Conservation (phyloP, 75 land plant species). For the Picea sitchensis region DNA sequence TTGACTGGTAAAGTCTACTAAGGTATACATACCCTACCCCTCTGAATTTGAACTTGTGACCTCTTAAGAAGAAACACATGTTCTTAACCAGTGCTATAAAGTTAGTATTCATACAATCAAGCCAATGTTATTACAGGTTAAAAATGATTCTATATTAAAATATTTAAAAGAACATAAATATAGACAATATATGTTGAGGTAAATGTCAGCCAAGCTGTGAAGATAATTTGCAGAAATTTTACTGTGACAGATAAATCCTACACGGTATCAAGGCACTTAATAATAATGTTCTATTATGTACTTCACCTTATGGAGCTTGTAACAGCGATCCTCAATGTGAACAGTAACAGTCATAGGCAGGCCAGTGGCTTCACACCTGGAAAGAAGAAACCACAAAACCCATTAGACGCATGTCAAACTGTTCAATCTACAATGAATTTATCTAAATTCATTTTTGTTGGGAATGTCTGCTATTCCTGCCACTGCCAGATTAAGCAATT, state of each 20-base stretch:
- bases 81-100: no score
- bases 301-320: slow-evolving; percentile 75
- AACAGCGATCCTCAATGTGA: slow-evolving; percentile 41
- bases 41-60: no score
- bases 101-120: no score
- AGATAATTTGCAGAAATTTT: no score
- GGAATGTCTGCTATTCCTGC: not conserved
- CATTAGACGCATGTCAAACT: not conserved
- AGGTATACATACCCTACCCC: no score
- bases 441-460: not conserved
- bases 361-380: slow-evolving; percentile 87
- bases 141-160: not conserved
- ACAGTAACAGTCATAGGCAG: slow-evolving; percentile 52
- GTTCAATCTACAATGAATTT: not conserved
- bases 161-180: not conserved
- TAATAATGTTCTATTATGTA: not conserved
- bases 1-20: no score
- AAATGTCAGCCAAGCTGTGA: not conserved
- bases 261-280: not conserved
- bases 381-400: not conserved
- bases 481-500: not conserved
- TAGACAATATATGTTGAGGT: not conserved
- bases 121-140: not conserved
- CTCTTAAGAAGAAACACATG: no score
- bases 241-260: not conserved